Evolutionary conservation across 106 monocot species (phyloP), one percentile per base, ranked within the genome.

Genomic region (Agapanthus africanus): DNA sequence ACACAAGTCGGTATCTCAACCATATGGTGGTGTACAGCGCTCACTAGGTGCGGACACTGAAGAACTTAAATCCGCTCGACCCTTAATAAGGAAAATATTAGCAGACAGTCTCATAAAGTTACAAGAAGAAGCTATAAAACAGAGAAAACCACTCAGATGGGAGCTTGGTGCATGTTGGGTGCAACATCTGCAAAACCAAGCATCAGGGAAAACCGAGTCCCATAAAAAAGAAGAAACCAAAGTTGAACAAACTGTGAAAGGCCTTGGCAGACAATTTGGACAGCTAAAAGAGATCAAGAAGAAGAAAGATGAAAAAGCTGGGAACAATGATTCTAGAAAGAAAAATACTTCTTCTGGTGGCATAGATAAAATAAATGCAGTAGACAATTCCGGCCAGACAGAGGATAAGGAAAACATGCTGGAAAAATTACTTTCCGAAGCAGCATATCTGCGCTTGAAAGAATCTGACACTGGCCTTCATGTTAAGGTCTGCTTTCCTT

Each of bases 141-240:
- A 73, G 49, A 84, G 52, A 69, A 84, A 47, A 26, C 77, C 68
- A 18, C 83, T 95, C 42, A 82, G 91, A 61, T 95, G 95, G 95
- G 95, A 95, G 66, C 84, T 95, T 19, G 95, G 95, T 65, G 91
- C 91, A 64, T 91, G 95, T 78, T 95, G 95, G 95, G 80, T 91
- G 37, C 95, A 91, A 40, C 88, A 91, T 76, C 70, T 95, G 68
- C 88, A 91, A 63, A 94, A 84, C 38, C 74, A 70, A 50, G 70
- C 70, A 68, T 73, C 83, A 18, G 88, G 69, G 34, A 91, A 91
- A 51, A 76, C 39, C 15, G 81, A 91, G 37, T 40, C 83, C 2
- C 87, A 83, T 59, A 91, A 88, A 60, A 82, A 15, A 51, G 88
- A 88, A 51, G 91, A 81, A 16, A 70, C 41, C 25, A 91, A 86